phyloP scores from a whole-genome alignment of 768 basidiomycete species.

The Pleurotus eryngii region DNA sequence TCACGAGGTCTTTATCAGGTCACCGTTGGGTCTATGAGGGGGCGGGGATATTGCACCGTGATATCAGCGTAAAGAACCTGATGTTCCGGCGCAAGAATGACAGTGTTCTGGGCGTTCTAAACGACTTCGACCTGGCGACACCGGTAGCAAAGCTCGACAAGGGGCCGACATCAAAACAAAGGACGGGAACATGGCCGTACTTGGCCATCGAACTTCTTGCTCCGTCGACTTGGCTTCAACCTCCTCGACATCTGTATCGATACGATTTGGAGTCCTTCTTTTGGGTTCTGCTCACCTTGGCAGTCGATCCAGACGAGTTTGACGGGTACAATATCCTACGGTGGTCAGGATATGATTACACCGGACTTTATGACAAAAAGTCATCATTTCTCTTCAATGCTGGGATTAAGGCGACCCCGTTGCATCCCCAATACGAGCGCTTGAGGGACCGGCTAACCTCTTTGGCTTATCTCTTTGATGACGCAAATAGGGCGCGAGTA shows the following conservation, averaged over 20 bases:
- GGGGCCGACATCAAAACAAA: background rate
- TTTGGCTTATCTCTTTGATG: background rate
- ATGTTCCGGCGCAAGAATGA: background rate
- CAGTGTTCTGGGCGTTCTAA: background rate
- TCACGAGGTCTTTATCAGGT: background rate
- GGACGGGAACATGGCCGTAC: background rate
- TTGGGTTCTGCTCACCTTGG: background rate
- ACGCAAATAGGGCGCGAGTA: background rate
- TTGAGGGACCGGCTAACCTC: background rate
- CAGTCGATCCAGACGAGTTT: background rate
- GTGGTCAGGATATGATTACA: background rate
- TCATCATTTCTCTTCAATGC: too few species aligned
- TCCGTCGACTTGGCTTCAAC: background rate
- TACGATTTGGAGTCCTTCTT: constrained; percentile 4
- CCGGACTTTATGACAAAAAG: too few species aligned
- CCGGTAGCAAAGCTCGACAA: background rate
- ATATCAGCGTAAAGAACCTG: background rate
- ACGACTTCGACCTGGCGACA: constrained; percentile 5
- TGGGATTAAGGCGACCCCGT: too few species aligned
- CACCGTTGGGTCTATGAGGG: background rate
- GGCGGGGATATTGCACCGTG: background rate
- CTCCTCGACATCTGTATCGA: background rate
- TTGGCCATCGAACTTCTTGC: background rate
- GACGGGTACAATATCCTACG: background rate
- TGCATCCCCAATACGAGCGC: too few species aligned